Conservation (phyloP, 1,139 yeast species). For the Oligophagozyma castellii region DNA sequence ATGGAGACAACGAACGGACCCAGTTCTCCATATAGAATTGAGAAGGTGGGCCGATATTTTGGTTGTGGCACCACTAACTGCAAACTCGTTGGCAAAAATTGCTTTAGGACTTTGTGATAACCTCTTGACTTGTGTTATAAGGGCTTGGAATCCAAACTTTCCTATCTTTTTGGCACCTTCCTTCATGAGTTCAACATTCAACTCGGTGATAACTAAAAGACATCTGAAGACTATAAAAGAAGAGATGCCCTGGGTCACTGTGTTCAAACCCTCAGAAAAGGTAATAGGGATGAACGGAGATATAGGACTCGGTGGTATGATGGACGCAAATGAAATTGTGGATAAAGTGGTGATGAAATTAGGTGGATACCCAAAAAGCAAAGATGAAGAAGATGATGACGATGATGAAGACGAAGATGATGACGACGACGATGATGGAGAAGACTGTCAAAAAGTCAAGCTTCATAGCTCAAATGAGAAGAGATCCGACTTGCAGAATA, state of each 20-base stretch:
- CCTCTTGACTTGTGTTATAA: constrained; percentile 61
- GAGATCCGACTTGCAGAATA: constrained; percentile 26
- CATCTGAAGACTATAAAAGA: constrained; percentile 51
- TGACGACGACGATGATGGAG: constrained; percentile 31
- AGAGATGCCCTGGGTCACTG: constrained; percentile 58
- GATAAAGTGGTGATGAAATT: constrained; percentile 67
- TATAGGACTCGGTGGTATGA: constrained; percentile 95
- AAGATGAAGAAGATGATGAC: constrained; percentile 60
- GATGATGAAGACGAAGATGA: constrained; percentile 40
- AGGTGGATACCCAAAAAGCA: constrained; percentile 86
- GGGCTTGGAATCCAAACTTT: constrained; percentile 84
- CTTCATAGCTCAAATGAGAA: too few species aligned
- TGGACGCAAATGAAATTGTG: constrained; percentile 81
- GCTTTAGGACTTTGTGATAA: constrained; percentile 88
- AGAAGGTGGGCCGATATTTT: constrained; percentile 92
- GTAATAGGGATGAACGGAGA: constrained; percentile 82
- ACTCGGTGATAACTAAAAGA: constrained; percentile 80
- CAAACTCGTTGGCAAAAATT: constrained; percentile 82
- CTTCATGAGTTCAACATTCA: constrained; percentile 93
- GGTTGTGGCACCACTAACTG: constrained; percentile 83
- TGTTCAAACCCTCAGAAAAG: constrained; percentile 84
- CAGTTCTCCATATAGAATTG: constrained; percentile 80
- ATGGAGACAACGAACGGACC: constrained; percentile 77
- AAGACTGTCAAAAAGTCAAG: too few species aligned
- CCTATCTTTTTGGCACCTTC: constrained; percentile 91